Percentiles rank a stretch among this genome's conserved stretches.
Conservation (phyloP, 108 stramenopile species). For the Fragilariopsis cylindrus region DNA sequence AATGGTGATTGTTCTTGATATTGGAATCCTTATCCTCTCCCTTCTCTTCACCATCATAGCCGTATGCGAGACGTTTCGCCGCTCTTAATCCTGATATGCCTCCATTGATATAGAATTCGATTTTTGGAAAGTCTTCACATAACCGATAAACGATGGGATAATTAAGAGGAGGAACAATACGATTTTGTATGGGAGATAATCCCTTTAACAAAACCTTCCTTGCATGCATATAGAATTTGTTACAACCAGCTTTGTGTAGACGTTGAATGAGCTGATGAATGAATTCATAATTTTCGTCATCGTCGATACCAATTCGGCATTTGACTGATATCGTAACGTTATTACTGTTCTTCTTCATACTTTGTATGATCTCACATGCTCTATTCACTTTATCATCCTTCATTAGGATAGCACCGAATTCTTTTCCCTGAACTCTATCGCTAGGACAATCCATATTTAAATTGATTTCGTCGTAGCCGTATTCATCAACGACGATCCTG, state of each 20-base stretch:
- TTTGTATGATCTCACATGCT: neutral
- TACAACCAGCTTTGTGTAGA: neutral
- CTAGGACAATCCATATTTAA: constrained; percentile 68
- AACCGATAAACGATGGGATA: constrained; percentile 59
- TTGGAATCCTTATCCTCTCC: neutral
- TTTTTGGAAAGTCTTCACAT: constrained; percentile 59
- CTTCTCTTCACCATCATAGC: constrained; percentile 2
- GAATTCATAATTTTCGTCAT: constrained; percentile 46
- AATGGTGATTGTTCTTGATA: neutral
- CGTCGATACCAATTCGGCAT: constrained; percentile 65
- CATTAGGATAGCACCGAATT: constrained; percentile 52
- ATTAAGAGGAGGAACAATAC: constrained; percentile 64
- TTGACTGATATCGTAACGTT: constrained; percentile 49
- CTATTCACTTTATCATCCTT: constrained; percentile 2
- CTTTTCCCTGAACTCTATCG: constrained; percentile 39
- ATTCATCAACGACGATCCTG: constrained; percentile 19
- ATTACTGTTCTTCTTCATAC: constrained; percentile 1
- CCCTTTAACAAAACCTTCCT: constrained; percentile 54
- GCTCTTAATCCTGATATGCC: constrained; percentile 53
- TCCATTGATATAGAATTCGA: constrained; percentile 68
- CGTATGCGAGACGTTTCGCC: constrained; percentile 46
- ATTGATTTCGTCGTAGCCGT: constrained; percentile 66
- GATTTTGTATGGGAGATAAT: constrained; percentile 52
- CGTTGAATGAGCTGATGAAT: constrained; percentile 38
- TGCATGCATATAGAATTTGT: constrained; percentile 61